Conservation (phyloP, 176 grass and related monocot genomes). For the Aegilops umbellulata region DNA sequence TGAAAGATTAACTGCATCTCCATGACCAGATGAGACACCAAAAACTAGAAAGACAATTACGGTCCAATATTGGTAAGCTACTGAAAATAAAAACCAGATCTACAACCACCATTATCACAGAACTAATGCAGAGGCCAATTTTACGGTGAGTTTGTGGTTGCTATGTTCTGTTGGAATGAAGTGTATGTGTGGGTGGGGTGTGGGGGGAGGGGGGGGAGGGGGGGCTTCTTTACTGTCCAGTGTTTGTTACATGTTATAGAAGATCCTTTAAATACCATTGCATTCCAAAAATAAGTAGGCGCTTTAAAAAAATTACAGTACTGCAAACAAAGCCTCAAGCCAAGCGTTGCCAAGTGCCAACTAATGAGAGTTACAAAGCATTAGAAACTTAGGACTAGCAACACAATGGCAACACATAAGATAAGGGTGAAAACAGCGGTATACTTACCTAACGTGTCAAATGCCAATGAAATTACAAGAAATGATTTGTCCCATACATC, state of each 20-base stretch:
- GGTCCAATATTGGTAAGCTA: background rate
- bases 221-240: background rate
- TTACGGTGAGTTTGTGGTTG: background rate
- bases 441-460: slow-evolving; percentile 70
- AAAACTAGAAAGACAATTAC: background rate
- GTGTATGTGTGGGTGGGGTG: no score
- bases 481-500: slow-evolving; percentile 92
- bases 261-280: background rate
- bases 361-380: background rate
- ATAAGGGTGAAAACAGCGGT: background rate
- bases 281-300: background rate
- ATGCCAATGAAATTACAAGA: slow-evolving; percentile 62
- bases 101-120: background rate
- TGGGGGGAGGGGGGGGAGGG: background rate
- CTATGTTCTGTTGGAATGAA: background rate
- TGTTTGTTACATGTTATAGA: background rate
- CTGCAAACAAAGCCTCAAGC: background rate
- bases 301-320: background rate
- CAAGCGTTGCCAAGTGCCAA: background rate
- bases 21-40: slow-evolving; percentile 8
- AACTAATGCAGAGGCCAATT: background rate
- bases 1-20: background rate
- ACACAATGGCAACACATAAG: background rate
- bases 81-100: background rate
- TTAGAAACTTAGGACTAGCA: background rate